These are phyloP conservation scores for Paratinospora sagittata DNA, from an alignment of 164 flowering plant species.

Conservation along the genomic window DNA sequence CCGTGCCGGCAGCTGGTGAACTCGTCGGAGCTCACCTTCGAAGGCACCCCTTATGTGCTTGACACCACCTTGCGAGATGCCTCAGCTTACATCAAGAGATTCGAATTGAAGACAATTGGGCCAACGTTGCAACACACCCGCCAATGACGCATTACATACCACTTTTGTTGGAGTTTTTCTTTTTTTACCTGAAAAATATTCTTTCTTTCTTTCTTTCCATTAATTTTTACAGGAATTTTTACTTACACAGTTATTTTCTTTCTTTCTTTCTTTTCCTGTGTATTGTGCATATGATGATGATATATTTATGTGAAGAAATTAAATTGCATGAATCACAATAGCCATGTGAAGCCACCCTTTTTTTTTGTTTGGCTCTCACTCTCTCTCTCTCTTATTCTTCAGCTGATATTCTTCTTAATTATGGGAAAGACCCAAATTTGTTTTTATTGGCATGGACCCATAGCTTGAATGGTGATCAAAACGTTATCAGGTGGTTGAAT, in stretches of 20 bases:
- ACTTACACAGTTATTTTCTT: not conserved
- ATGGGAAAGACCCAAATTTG: too few species aligned
- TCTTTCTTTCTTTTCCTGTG: too few species aligned
- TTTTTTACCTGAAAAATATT: not conserved
- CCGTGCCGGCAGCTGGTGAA: slow-evolving; percentile 56
- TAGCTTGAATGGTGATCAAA: too few species aligned
- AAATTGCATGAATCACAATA: too few species aligned
- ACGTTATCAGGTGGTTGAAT: too few species aligned
- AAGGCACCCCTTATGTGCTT: slow-evolving; percentile 44
- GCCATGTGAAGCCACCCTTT: too few species aligned
- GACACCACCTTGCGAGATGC: slow-evolving; percentile 47
- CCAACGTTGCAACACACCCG: slow-evolving; percentile 35
- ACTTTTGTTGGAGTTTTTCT: not conserved
- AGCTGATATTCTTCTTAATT: too few species aligned
- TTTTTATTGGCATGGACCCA: too few species aligned
- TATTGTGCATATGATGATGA: not conserved
- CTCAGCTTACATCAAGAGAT: slow-evolving; percentile 44
- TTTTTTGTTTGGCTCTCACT: too few species aligned
- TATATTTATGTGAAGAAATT: too few species aligned
- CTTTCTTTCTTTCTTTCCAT: not conserved
- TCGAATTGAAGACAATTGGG: slow-evolving; percentile 61
- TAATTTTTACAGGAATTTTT: not conserved
- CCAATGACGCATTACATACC: slow-evolving; percentile 29
- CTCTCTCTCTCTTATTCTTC: too few species aligned
- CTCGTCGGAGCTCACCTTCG: slow-evolving; percentile 27